phyloP scores from a whole-genome alignment of 352 stramenopile species.

The Pythium chondricola region DNA sequence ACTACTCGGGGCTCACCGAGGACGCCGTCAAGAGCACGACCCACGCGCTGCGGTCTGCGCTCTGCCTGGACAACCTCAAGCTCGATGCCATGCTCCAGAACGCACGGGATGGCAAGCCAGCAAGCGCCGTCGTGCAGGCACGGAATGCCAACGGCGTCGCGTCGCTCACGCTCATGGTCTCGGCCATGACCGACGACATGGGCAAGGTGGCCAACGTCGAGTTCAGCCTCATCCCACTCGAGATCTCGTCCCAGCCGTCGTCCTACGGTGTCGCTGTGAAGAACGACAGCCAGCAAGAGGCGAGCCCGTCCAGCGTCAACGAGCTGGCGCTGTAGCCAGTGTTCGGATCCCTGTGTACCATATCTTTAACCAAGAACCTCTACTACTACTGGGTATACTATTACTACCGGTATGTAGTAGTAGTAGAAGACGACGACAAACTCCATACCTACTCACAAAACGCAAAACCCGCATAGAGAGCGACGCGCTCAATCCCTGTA shows the following conservation, averaged over 20 bases:
- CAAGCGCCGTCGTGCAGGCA: conserved; percentile 45
- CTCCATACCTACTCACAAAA: too few species aligned
- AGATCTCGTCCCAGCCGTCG: conserved; percentile 34
- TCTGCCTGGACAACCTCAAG: conserved; percentile 47
- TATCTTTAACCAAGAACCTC: too few species aligned
- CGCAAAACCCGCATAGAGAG: too few species aligned
- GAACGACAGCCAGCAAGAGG: conserved; percentile 36
- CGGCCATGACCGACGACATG: conserved; percentile 49
- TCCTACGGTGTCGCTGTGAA: conserved; percentile 19
- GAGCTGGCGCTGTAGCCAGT: conserved; percentile 37
- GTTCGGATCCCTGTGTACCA: conserved; percentile 16
- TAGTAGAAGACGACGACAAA: too few species aligned
- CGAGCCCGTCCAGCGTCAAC: conserved; percentile 46
- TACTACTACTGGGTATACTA: too few species aligned
- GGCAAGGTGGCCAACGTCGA: conserved; percentile 43
- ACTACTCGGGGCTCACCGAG: conserved; percentile 34
- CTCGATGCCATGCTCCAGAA: conserved; percentile 40
- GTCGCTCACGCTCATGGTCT: conserved; percentile 51
- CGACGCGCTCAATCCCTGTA: too few species aligned
- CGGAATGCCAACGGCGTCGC: conserved; percentile 33
- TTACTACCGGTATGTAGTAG: too few species aligned
- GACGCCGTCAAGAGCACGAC: conserved; percentile 30
- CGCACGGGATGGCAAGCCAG: conserved; percentile 31
- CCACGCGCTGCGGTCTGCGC: conserved; percentile 28
- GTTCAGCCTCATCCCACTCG: conserved; percentile 59